Base-by-base conservation (phyloP, 2,329 filamentous ascomycete genomes). In the Cordyceps cicadae region DNA sequence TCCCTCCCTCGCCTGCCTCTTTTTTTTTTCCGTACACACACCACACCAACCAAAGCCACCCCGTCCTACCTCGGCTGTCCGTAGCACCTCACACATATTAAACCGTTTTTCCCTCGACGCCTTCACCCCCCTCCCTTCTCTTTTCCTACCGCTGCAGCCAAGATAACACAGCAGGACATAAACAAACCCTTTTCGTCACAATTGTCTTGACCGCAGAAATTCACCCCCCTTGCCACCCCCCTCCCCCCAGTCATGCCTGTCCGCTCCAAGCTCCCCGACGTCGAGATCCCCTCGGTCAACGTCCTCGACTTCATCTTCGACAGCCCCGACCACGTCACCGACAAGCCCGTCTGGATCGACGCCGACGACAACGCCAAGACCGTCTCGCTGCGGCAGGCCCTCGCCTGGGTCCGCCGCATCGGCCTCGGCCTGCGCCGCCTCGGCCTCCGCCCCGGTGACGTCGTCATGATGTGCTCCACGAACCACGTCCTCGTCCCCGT, bases 401-500 rank as follows among this genome's bases (percentile, higher is more conserved):
- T 84, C 34, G 66, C 70, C 72, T 84, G 80, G 80, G 73, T 79
- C 45, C 81, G 77, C 66, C 72, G 80, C 60, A 66, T 85, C n/a
- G 78, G 76, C 0, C 69, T 72, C 43, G 81, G 81, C 4, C 71
- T 84, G 15, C 72, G 79, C 54, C 71, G 67, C 3, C 65, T 80
- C 8, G 79, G 77, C 0, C 62, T 83, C 7, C 66, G 74, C 60
- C 72, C 69, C 54, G 78, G 78, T 14, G 81, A 84, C 56, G 78
- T 81, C 2, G 78, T 82, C 37, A 75, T 84, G 74, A 75, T 82
- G 49, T 81, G 78, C 65, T 79, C 78, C 0, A 75, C 78, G 2
- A 84, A 84, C 66, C 79, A 82, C 63, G 77, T 84, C 45, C 81
- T 80, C 63, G 76, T 84, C 1, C 81, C 81, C 0, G 77, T 79